Conservation (phyloP, 768 basidiomycete species). For the Albatrellus ellisii region DNA sequence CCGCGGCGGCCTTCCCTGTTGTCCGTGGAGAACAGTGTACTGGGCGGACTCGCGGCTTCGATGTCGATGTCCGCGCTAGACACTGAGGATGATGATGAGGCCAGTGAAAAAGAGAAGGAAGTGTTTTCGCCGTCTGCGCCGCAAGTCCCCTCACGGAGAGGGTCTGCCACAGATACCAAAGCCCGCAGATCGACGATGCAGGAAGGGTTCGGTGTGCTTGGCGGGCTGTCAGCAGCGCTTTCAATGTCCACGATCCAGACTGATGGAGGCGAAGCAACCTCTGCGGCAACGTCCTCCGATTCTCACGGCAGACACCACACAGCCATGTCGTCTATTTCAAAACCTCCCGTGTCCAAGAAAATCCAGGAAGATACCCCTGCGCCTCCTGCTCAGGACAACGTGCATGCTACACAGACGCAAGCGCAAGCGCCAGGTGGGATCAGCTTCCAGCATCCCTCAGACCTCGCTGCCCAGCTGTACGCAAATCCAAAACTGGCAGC, state of each 20-base stretch:
- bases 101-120: background rate
- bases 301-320: too few relatives aligned
- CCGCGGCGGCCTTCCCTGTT: conserved; percentile 3
- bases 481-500: conserved; percentile 36
- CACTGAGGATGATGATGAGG: conserved; percentile 14
- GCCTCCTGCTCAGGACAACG: background rate
- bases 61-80: conserved; percentile 19
- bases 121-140: too few relatives aligned
- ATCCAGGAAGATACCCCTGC: background rate
- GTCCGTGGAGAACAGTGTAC: conserved; percentile 5
- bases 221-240: background rate
- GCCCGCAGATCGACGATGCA: background rate
- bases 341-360: background rate
- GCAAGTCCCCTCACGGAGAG: background rate
- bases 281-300: too few relatives aligned
- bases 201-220: background rate
- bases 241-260: background rate
- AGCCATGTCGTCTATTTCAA: background rate
- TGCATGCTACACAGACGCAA: background rate
- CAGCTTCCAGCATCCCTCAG: conserved; percentile 18
- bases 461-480: conserved; percentile 33
- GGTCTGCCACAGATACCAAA: background rate
- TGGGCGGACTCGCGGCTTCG: conserved; percentile 6
- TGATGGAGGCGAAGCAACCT: background rate
- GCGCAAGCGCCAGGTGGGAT: background rate